Evolutionary conservation across 2,329 filamentous ascomycete genomes (phyloP).

Genomic region (Fonsecaea erecta): DNA sequence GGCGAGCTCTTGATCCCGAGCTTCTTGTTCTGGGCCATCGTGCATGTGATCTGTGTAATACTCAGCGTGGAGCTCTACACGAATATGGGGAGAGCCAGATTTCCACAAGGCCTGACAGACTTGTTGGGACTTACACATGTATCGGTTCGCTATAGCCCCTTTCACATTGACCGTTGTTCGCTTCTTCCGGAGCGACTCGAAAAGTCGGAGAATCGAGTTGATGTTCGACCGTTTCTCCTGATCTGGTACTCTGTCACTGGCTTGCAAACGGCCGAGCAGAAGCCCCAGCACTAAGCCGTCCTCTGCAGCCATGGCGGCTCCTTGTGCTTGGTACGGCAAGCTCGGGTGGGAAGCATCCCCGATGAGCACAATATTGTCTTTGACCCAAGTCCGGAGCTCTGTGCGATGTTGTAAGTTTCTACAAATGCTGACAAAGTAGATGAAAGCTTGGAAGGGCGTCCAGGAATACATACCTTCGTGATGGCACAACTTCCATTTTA

Average conservation of each 20-base stretch:
- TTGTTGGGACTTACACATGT: slow-evolving; percentile 10
- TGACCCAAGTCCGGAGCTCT: slow-evolving; percentile 16
- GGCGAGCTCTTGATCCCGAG: slow-evolving; percentile 12
- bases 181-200: slow-evolving; percentile 19
- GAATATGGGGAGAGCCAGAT: neutral
- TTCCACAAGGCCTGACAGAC: neutral
- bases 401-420: neutral
- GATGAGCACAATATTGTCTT: slow-evolving; percentile 49
- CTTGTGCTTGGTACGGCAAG: slow-evolving; percentile 44
- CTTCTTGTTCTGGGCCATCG: slow-evolving; percentile 17
- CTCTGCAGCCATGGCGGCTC: slow-evolving; percentile 50
- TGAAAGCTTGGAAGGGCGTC: neutral
- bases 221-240: slow-evolving; percentile 1
- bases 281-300: slow-evolving; percentile 48
- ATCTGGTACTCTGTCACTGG: neutral
- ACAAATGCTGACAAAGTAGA: neutral
- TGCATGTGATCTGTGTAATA: slow-evolving; percentile 10
- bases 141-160: slow-evolving; percentile 14
- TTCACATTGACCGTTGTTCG: slow-evolving; percentile 19
- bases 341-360: slow-evolving; percentile 49
- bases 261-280: slow-evolving; percentile 14
- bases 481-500: slow-evolving; percentile 28
- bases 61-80: neutral
- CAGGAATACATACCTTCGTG: slow-evolving; percentile 13
- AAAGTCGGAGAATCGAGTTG: slow-evolving; percentile 14